These are phyloP conservation scores for Ophiostoma montium DNA, from an alignment of 2,329 filamentous ascomycete genomes.

Conservation along the genomic window DNA sequence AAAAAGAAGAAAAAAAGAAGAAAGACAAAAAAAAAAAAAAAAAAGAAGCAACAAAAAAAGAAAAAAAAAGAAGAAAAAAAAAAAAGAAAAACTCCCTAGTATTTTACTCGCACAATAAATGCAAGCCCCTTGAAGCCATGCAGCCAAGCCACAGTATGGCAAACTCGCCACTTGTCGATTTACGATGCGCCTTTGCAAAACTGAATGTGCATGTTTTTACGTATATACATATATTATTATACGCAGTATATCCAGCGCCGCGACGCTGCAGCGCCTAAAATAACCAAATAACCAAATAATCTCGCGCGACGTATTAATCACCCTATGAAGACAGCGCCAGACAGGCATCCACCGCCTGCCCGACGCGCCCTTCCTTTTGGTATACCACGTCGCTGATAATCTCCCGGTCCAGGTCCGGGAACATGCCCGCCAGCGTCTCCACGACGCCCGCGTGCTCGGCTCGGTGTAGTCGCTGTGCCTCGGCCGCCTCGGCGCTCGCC, in stretches of 20 bases:
- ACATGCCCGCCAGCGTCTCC: constrained; percentile 91
- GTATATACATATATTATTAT: too few relatives aligned
- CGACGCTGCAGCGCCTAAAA: too few relatives aligned
- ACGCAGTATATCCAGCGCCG: too few relatives aligned
- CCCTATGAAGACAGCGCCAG: constrained; percentile 44
- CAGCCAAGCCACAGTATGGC: too few relatives aligned
- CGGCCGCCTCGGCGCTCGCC: constrained; percentile 76
- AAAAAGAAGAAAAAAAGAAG: too few relatives aligned
- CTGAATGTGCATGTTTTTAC: too few relatives aligned
- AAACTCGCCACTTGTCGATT: too few relatives aligned
- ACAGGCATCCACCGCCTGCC: constrained; percentile 74
- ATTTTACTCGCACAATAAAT: not conserved
- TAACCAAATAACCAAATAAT: not conserved
- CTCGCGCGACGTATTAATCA: not conserved
- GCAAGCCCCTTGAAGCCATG: too few relatives aligned
- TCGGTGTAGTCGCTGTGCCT: constrained; percentile 68
- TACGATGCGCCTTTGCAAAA: too few relatives aligned
- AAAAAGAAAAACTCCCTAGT: not conserved
- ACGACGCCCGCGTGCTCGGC: constrained; percentile 85
- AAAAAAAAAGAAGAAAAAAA: not conserved
- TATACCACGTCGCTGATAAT: constrained; percentile 94
- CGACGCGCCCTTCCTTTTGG: constrained; percentile 83
- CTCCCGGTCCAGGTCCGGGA: constrained; percentile 84
- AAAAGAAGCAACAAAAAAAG: not conserved
- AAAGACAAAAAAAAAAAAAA: not conserved